These are phyloP conservation scores for Spironucleus salmonicida DNA, from an alignment of 208 protist species.

Conservation along the genomic window DNA sequence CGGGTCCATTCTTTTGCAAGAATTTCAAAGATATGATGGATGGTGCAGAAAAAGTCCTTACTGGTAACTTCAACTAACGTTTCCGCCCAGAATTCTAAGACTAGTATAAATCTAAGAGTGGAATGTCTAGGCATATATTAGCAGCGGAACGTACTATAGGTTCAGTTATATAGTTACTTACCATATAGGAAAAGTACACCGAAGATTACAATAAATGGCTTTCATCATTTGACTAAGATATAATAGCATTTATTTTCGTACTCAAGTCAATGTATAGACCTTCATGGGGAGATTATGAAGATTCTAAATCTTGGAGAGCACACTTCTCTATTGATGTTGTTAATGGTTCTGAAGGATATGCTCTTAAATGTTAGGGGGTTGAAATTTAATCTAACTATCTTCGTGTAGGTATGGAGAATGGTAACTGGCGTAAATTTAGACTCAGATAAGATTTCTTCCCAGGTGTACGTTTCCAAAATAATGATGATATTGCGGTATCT, in stretches of 20 bases:
- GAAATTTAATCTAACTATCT: conserved; percentile 32
- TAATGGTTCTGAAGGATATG: conserved; percentile 41
- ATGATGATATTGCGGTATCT: conserved; percentile 47
- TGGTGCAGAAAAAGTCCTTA: conserved; percentile 33
- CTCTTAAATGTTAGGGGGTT: conserved; percentile 36
- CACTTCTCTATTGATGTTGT: conserved; percentile 43
- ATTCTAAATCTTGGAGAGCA: conserved; percentile 25
- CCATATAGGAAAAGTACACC: conserved; percentile 23
- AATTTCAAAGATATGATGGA: conserved; percentile 37
- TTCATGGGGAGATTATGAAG: conserved; percentile 29
- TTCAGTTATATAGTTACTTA: conserved; percentile 42
- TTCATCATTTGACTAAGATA: neutral
- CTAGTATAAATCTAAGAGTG: neutral
- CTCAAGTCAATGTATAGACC: conserved; percentile 39
- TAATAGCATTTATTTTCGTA: conserved; percentile 29
- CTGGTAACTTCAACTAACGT: conserved; percentile 39
- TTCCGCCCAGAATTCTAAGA: conserved; percentile 7
- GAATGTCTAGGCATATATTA: neutral
- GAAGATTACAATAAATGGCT: conserved; percentile 43
- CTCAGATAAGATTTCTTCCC: conserved; percentile 46
- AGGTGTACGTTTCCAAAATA: conserved; percentile 40
- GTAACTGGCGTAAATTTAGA: conserved; percentile 40
- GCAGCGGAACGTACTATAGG: conserved; percentile 34
- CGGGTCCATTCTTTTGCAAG: conserved; percentile 34
- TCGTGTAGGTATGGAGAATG: conserved; percentile 37